Conservation (phyloP, 1,139 yeast species). For the Schwanniomyces etchellsii region DNA sequence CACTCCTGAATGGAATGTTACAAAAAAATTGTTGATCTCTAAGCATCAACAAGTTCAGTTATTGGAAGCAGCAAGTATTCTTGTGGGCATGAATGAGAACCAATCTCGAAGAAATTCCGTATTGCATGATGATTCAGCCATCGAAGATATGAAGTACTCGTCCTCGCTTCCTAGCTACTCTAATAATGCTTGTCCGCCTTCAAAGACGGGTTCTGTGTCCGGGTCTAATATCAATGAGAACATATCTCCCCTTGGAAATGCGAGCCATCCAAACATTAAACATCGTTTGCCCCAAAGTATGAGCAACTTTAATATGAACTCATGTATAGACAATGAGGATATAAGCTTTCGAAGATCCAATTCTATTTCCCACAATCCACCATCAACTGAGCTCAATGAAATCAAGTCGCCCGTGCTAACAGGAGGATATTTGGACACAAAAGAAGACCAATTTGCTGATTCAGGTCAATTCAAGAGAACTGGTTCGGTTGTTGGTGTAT, state of each 20-base stretch:
- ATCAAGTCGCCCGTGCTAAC: constrained; percentile 6
- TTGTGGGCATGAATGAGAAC: constrained; percentile 72
- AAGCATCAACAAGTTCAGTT: constrained; percentile 90
- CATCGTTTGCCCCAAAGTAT: too few relatives aligned
- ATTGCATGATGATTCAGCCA: constrained; percentile 6
- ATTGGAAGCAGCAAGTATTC: constrained; percentile 80
- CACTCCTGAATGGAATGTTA: constrained; percentile 88
- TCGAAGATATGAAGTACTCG: constrained; percentile 8
- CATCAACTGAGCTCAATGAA: constrained; percentile 4
- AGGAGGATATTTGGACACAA: constrained; percentile 12
- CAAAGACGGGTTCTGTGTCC: too few relatives aligned
- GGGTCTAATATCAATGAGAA: too few relatives aligned
- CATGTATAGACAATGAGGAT: constrained; percentile 4
- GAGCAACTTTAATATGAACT: too few relatives aligned
- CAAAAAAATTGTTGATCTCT: constrained; percentile 72
- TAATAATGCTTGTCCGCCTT: constrained; percentile 7
- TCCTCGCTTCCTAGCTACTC: constrained; percentile 9
- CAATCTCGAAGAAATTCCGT: constrained; percentile 12
- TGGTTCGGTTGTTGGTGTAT: constrained; percentile 1
- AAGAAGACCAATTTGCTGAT: background rate
- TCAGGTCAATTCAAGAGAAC: too few relatives aligned
- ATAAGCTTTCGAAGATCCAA: constrained; percentile 6
- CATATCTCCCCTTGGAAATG: too few relatives aligned
- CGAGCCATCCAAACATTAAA: too few relatives aligned
- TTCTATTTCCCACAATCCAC: constrained; percentile 12